Base-by-base conservation (phyloP, 2,329 filamentous ascomycete genomes). In the Trichoderma sp. region DNA sequence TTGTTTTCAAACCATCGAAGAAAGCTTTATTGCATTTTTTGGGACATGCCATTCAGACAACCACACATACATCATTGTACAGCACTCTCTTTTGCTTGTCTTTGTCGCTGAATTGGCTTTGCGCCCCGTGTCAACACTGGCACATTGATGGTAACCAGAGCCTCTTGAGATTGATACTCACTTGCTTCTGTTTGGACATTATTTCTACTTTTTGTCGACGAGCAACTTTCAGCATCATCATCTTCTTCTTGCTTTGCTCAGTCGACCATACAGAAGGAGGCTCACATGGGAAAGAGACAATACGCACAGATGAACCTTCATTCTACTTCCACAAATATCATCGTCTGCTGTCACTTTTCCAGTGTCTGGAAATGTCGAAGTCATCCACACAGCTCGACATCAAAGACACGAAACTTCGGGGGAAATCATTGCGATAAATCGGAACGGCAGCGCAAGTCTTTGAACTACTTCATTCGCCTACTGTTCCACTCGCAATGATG, bases 401-500 rank as follows among this genome's bases (percentile, higher is more conserved):
- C 4, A 16, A 19, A 21, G 63, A 66, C 37, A 49, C 37, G 11
- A 29, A 24, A 31, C 40, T 58, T 57, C 33, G 35, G 63, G 63
- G 52, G 27, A 66, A 37, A 66, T 55, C 63, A 49, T 66, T 66
- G 55, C 63, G 16, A 62, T 33, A 31, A 29, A 35, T 27, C 31
- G 53, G 62, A 65, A 43, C 29, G 21, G 53, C 53, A 27, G 56
- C 19, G 53, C 37, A 55, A 57, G 37, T 16, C 7, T 27, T 33
- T 21, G 29, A 27, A 2, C 11, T 58, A 13, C 43, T 27, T 49
- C 19, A 27, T 49, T 58, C 37, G n/a, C 53, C 27, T 21, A n/a
- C 63, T 37, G n/a, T 47, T 37, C 64, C n/a, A 10, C 35, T 59
- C 47, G 64, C 56, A 55, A 67, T 68, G 65, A 35, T 55, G 65